These are phyloP conservation scores for Inonotus obliquus DNA, from an alignment of 1,284 basidiomycete genomes.

Conservation along the genomic window DNA sequence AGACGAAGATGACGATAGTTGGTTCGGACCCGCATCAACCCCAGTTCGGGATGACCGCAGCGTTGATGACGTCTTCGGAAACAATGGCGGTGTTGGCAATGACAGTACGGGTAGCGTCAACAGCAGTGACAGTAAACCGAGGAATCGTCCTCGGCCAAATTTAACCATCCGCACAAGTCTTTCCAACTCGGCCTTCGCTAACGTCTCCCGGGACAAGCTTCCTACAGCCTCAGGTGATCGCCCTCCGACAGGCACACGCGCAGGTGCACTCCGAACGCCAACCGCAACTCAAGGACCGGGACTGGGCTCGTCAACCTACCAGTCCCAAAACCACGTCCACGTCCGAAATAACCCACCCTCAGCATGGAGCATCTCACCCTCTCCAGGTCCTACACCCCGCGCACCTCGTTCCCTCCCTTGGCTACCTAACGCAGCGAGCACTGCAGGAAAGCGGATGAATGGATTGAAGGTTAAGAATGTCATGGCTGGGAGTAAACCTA, in stretches of 20 bases:
- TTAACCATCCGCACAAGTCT: slow-evolving; percentile 14
- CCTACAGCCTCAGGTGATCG: slow-evolving; percentile 28
- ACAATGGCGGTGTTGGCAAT: not conserved
- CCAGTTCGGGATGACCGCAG: no score
- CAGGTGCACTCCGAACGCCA: not conserved
- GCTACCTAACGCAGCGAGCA: slow-evolving; percentile 22
- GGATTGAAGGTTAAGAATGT: not conserved
- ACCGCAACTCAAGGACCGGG: not conserved
- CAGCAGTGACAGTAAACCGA: not conserved
- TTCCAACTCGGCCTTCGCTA: slow-evolving; percentile 22
- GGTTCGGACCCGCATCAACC: no score
- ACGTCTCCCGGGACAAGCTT: slow-evolving; percentile 25
- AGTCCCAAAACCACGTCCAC: slow-evolving; percentile 16
- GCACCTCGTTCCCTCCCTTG: slow-evolving; percentile 32
- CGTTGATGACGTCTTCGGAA: no score
- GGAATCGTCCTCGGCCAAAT: slow-evolving; percentile 9
- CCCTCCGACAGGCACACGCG: not conserved
- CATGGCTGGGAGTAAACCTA: no score
- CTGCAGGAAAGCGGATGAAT: slow-evolving; percentile 13
- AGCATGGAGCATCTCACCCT: slow-evolving; percentile 39
- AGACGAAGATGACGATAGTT: not conserved
- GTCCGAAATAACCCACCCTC: slow-evolving; percentile 28
- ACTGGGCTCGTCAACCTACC: not conserved
- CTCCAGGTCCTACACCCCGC: slow-evolving; percentile 1
- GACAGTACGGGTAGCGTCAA: not conserved